Evolutionary conservation across 2,329 filamentous ascomycete species (phyloP), one percentile per base, ranked within the genome.

Genomic region (Colletotrichum australisinense): DNA sequence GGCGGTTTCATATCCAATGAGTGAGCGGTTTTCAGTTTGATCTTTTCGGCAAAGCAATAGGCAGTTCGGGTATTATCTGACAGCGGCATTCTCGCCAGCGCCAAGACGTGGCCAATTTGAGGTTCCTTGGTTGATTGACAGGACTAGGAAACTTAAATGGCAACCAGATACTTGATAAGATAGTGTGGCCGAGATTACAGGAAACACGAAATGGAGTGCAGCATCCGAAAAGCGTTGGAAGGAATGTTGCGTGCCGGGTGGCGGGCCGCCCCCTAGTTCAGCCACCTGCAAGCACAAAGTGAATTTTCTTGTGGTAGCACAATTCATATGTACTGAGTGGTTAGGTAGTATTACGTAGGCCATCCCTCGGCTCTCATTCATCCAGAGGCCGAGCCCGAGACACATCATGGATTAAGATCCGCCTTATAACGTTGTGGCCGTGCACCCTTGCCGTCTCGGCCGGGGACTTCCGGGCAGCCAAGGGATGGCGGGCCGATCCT

Each of bases 391-490:
- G 19, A 22, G 6, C 6, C 59, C 12, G 5, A 55, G 19, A 24
- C 24, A 49, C 12, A 12, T 5, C 53, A 26, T 46, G 22, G 32
- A 28, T 35, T 22, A 19, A 60, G 63, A 56, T 72, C 64, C 69
- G 64, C 69, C 28, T 56, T 69, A 63, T 63, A 72, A 69, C 64
- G 65, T 69, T 72, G 69, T 42, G 59, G 30, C 28, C 53, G 69
- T 69, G 66, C 58, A 6, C 57, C 53, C 53, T 53, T 63, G 28
- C 30, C 57, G 24, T 46, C 6, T 16, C 5, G 56, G 46, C 35
- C 49, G 32, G 32, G 57, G 56, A n/a, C 24, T 19, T 63, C 38
- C 65, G 69, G 52, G 49, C 24, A 28, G 24, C 55, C 32, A 59
- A 60, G 68, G 46, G 35, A 26, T 14, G 38, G 38, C 69, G 65